Base-by-base conservation (phyloP, 2,329 filamentous ascomycete genomes). In the Penicillium psychrosexuale region DNA sequence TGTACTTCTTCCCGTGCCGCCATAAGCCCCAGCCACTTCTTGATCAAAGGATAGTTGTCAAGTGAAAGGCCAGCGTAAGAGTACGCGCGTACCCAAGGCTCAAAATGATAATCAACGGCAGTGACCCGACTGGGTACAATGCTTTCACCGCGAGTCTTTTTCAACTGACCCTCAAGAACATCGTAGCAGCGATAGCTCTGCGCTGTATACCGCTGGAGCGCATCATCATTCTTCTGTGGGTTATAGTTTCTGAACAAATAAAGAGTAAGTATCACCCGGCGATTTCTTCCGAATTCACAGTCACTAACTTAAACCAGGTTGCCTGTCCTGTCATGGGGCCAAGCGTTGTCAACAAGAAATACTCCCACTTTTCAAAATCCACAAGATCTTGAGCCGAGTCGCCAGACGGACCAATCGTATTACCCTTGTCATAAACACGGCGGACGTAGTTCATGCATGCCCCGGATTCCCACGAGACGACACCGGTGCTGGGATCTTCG, bases 341-440 rank as follows among this genome's bases (percentile, higher is more conserved):
- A 42, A 78, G 56, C 0, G 72, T 75, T 0, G 69, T 70, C 19
- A 78, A 55, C 22, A 77, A 60, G 55, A 79, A 77, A 56, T 73
- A 76, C 47, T 72, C 72, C 77, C 77, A 78, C 56, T 77, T 78
- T 42, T 78, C 76, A 38, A 77, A 76, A 55, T 77, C 75, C 0
- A 77, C 75, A 3, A 62, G 51, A 19, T 75, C 75, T 53, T 78
- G 76, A 38, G 58, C 65, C 5, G 61, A 60, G 9, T 46, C 37
- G 0, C 69, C 70, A 3, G 62, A 46, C 0, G 74, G 75, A 5
- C 72, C 72, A 8, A 78, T 65, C 27, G 57, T 65, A 48, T 75
- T 73, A n/a, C 67, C 56, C 22, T 67, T 68, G 61, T 80, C 77
- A 58, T 79, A 79, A 2, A 72, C 69, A 2, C 74, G 64, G 9